Percentiles rank a stretch among this genome's conserved stretches.
Evolutionary conservation across 1,139 yeast species (phyloP).

Genomic region (Candida smagusa): DNA sequence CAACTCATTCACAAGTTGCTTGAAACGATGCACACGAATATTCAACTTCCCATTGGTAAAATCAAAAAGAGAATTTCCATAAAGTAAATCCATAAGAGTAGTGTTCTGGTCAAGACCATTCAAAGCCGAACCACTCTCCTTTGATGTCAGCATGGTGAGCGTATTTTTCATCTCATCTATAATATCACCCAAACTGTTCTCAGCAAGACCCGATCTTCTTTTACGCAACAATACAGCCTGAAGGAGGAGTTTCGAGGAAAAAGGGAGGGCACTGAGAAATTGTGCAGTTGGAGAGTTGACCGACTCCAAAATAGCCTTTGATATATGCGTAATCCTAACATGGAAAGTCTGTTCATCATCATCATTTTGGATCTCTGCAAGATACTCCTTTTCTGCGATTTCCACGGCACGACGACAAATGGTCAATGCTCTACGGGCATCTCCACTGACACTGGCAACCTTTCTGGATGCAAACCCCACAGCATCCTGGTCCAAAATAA

Average conservation of each 20-base stretch:
- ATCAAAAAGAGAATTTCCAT: conserved; percentile 19
- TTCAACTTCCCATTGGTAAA: conserved; percentile 14
- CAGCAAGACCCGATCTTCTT: conserved; percentile 69
- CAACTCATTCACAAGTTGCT: conserved; percentile 58
- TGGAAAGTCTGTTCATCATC: conserved; percentile 36
- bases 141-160: conserved; percentile 26
- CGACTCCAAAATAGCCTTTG: conserved; percentile 72
- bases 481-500: conserved; percentile 67
- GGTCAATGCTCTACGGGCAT: conserved; percentile 88
- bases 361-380: conserved; percentile 14
- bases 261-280: conserved; percentile 59
- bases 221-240: conserved; percentile 63
- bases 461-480: conserved; percentile 89
- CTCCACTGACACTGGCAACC: conserved; percentile 96
- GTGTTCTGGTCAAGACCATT: conserved; percentile 14
- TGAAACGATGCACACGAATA: conserved; percentile 45
- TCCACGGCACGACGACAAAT: conserved; percentile 90
- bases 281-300: conserved; percentile 67
- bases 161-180: conserved; percentile 67
- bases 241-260: conserved; percentile 67
- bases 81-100: conserved; percentile 26
- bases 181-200: conserved; percentile 69
- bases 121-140: conserved; percentile 16
- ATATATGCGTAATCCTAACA: conserved; percentile 15
- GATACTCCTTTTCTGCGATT: conserved; percentile 66